Conservation (phyloP, 75 land plant species). For the Pseudotsuga menziesii region DNA sequence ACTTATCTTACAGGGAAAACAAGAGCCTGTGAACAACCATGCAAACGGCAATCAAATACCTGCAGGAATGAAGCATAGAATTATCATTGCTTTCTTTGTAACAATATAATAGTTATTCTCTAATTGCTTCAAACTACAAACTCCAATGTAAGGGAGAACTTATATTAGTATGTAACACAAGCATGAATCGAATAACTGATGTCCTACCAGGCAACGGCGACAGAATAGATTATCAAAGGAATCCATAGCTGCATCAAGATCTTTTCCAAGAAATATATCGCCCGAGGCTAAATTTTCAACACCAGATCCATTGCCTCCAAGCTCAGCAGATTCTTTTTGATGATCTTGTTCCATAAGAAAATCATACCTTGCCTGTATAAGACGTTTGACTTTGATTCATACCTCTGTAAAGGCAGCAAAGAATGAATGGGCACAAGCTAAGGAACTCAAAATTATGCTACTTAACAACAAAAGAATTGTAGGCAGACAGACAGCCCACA, state of each 20-base stretch:
- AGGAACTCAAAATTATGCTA: background rate
- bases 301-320: conserved; percentile 16
- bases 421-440: conserved; percentile 51
- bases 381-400: conserved; percentile 64
- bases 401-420: conserved; percentile 57
- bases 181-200: background rate
- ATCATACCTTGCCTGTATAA: conserved; percentile 92
- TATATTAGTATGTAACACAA: background rate
- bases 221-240: conserved; percentile 99
- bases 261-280: conserved; percentile 60
- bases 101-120: background rate
- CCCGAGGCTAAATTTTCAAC: conserved; percentile 16
- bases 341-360: conserved; percentile 34
- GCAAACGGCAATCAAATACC: conserved; percentile 99
- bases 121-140: background rate
- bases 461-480: background rate
- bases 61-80: conserved; percentile 19
- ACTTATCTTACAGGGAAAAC: conserved; percentile 77
- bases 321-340: conserved; percentile 2
- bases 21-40: conserved; percentile 98
- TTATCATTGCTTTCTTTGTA: background rate
- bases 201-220: conserved; percentile 81
- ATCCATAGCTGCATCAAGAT: conserved; percentile 93
- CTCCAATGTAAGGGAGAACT: background rate
- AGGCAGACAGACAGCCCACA: background rate